phyloP scores from a whole-genome alignment of 2,329 filamentous ascomycete genomes.

The Trichoderma simmonsii region DNA sequence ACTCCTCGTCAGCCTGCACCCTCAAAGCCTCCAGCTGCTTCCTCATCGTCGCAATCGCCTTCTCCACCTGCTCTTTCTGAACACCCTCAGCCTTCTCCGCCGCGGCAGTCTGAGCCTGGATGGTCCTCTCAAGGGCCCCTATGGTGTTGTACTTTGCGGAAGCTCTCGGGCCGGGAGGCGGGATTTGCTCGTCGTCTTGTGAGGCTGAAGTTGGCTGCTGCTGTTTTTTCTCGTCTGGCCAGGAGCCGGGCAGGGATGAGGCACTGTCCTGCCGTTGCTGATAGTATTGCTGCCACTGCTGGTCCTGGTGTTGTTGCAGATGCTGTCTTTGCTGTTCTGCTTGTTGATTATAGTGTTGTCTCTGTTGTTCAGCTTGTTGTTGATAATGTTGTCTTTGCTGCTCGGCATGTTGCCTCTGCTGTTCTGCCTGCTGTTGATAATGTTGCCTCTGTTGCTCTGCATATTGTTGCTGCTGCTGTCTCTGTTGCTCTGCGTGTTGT shows the following conservation, averaged over 20 bases:
- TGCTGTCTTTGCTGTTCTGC: not conserved
- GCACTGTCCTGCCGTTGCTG: not conserved
- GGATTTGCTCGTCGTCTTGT: not conserved
- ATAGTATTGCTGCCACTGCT: not conserved
- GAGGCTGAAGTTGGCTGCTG: slow-evolving; percentile 13
- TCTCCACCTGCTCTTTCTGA: slow-evolving; percentile 28
- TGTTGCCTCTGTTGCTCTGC: not conserved
- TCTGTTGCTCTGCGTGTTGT: not conserved
- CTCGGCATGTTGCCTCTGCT: not conserved
- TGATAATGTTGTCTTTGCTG: not conserved
- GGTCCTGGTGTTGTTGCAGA: not conserved
- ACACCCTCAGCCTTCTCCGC: slow-evolving; percentile 24
- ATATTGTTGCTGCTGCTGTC: not conserved
- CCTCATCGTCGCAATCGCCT: slow-evolving; percentile 40
- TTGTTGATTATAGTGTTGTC: not conserved
- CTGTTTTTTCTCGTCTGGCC: slow-evolving; percentile 32
- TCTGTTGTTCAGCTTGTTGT: not conserved
- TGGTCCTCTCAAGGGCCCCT: slow-evolving; percentile 34
- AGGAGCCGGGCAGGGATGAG: slow-evolving; percentile 31
- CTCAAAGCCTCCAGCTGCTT: slow-evolving; percentile 37
- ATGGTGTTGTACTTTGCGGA: slow-evolving; percentile 37
- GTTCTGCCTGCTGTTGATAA: not conserved
- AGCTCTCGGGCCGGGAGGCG: slow-evolving; percentile 27
- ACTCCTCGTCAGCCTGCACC: slow-evolving; percentile 47
- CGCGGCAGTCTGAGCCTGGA: slow-evolving; percentile 32